phyloP scores from a whole-genome alignment of 805 yeast genomes.

The Cyberlindnera sargentensis region DNA sequence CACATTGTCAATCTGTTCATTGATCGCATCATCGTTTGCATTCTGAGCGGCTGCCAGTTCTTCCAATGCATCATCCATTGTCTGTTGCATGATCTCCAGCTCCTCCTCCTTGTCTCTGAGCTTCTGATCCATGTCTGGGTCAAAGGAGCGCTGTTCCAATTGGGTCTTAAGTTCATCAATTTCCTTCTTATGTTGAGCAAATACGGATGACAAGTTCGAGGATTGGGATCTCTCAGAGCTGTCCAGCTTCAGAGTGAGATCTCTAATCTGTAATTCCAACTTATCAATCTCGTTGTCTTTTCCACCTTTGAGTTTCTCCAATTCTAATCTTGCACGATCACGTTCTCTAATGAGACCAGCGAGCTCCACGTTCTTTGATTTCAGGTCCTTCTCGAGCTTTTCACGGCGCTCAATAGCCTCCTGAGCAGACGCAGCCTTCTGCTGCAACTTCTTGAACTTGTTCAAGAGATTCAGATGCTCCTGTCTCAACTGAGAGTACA shows the following conservation, averaged over 20 bases:
- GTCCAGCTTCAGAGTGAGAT: conserved; percentile 48
- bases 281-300: conserved; percentile 60
- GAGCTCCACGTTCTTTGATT: conserved; percentile 77
- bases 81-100: conserved; percentile 69
- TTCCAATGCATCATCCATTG: conserved; percentile 63
- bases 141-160: conserved; percentile 20
- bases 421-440: conserved; percentile 83
- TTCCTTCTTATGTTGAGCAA: conserved; percentile 59
- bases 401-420: conserved; percentile 84
- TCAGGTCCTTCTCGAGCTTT: conserved; percentile 72
- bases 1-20: conserved; percentile 52
- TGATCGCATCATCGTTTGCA: conserved; percentile 45
- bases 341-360: conserved; percentile 87
- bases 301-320: conserved; percentile 61
- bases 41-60: conserved; percentile 46
- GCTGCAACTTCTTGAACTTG: conserved; percentile 74
- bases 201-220: conserved; percentile 50
- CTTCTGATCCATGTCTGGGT: conserved; percentile 33
- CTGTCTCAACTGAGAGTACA: conserved; percentile 85
- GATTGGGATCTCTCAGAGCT: conserved; percentile 58
- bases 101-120: conserved; percentile 70
- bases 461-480: conserved; percentile 78
- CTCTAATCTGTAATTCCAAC: conserved; percentile 57
- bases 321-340: conserved; percentile 78
- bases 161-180: conserved; percentile 41